Evolutionary conservation across 2,329 filamentous ascomycete genomes (phyloP).

Genomic region (Colletotrichum magnum): DNA sequence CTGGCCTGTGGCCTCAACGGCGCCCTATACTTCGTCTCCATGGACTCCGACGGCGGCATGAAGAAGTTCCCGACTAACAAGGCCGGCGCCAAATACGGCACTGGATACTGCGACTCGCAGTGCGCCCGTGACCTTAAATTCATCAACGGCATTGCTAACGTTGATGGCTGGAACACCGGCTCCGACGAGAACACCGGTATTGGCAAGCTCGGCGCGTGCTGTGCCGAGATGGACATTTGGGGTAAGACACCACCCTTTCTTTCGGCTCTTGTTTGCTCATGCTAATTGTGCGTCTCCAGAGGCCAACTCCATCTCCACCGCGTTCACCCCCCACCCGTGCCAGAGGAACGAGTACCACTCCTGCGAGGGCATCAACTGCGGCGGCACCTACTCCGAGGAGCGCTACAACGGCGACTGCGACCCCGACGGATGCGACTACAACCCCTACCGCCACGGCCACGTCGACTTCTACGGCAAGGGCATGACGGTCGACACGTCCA

Average conservation of each 20-base stretch:
- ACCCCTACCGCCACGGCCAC: slow-evolving; percentile 75
- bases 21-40: slow-evolving; percentile 72
- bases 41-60: slow-evolving; percentile 69
- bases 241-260: slow-evolving; percentile 53
- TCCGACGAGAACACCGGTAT: slow-evolving; percentile 67
- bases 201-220: slow-evolving; percentile 68
- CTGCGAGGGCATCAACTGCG: slow-evolving; percentile 60
- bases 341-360: slow-evolving; percentile 60
- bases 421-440: slow-evolving; percentile 77
- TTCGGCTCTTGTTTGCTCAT: background rate
- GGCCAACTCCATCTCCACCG: slow-evolving; percentile 73
- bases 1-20: slow-evolving; percentile 76
- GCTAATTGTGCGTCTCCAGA: slow-evolving; percentile 39
- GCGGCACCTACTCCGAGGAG: slow-evolving; percentile 62
- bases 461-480: slow-evolving; percentile 72
- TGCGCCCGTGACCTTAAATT: slow-evolving; percentile 66
- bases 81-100: slow-evolving; percentile 68
- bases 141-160: slow-evolving; percentile 65
- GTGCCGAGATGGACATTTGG: slow-evolving; percentile 74
- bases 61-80: slow-evolving; percentile 62
- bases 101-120: slow-evolving; percentile 69
- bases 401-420: slow-evolving; percentile 74
- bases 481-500: slow-evolving; percentile 68
- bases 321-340: slow-evolving; percentile 75
- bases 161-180: slow-evolving; percentile 62